Conservation (phyloP, 1,139 yeast species). For the Torulaspora globosa region DNA sequence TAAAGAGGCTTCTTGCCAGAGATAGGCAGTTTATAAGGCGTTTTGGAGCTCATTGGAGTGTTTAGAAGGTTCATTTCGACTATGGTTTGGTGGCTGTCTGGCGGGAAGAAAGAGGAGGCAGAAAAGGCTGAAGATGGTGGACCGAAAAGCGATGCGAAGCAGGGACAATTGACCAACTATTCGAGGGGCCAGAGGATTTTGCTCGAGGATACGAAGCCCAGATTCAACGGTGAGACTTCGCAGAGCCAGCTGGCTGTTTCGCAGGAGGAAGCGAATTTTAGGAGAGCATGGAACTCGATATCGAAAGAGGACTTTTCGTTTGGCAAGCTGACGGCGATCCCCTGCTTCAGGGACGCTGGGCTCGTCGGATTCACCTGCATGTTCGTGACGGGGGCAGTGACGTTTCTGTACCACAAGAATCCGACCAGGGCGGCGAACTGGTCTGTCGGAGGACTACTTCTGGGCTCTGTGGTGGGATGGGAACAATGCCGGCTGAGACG, state of each 20-base stretch:
- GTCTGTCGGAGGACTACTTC: constrained; percentile 74
- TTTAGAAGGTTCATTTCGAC: not conserved
- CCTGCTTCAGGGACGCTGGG: constrained; percentile 88
- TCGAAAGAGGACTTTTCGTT: constrained; percentile 52
- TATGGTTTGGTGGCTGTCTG: constrained; percentile 19
- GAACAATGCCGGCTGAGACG: constrained; percentile 82
- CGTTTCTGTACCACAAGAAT: constrained; percentile 64
- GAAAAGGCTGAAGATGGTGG: not conserved
- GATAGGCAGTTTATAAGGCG: too few species aligned
- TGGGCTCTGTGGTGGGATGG: constrained; percentile 86
- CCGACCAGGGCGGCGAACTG: constrained; percentile 66
- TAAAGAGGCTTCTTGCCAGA: not conserved
- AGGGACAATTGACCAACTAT: constrained; percentile 23
- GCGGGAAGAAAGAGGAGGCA: constrained; percentile 1
- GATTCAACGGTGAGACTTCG: constrained; percentile 35
- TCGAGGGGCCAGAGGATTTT: constrained; percentile 36
- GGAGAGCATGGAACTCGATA: constrained; percentile 37
- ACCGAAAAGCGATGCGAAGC: not conserved
- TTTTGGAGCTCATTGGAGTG: not conserved
- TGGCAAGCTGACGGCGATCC: constrained; percentile 57
- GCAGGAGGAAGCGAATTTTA: constrained; percentile 33
- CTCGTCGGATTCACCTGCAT: constrained; percentile 82
- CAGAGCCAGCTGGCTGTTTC: constrained; percentile 22
- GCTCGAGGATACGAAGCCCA: constrained; percentile 40
- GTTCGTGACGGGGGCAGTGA: constrained; percentile 71